Evolutionary conservation across 495 filamentous ascomycete genomes (phyloP).

Genomic region (Hyaloscypha bicolor): DNA sequence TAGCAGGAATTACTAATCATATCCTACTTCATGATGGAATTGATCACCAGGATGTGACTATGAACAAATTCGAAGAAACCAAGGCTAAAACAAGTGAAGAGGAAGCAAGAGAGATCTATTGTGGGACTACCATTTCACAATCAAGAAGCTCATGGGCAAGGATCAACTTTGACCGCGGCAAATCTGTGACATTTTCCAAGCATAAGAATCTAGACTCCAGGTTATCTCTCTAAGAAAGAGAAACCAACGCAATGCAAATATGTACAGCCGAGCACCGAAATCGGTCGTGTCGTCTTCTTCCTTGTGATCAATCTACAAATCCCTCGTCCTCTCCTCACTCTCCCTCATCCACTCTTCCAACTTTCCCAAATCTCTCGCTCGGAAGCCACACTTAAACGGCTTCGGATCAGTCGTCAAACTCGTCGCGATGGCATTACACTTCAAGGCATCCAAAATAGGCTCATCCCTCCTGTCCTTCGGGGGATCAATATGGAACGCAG

Average conservation of each 20-base stretch:
- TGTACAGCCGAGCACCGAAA: neutral
- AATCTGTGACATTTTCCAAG: too few species aligned
- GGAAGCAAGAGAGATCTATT: too few species aligned
- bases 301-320: slow-evolving; percentile 23
- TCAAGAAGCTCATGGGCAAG: too few species aligned
- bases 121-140: too few species aligned
- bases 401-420: slow-evolving; percentile 72
- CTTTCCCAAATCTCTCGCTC: slow-evolving; percentile 45
- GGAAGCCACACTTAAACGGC: slow-evolving; percentile 64
- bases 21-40: too few species aligned
- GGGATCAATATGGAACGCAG: slow-evolving; percentile 53
- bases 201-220: too few species aligned
- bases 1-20: too few species aligned
- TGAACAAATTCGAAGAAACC: too few species aligned
- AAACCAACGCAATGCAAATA: neutral
- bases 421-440: slow-evolving; percentile 64
- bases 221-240: too few species aligned
- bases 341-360: slow-evolving; percentile 54
- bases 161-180: too few species aligned
- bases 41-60: too few species aligned
- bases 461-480: slow-evolving; percentile 41
- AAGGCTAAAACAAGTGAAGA: too few species aligned
- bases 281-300: neutral
- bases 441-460: slow-evolving; percentile 61
- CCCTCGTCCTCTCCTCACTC: slow-evolving; percentile 45